Conservation (phyloP, 768 basidiomycete genomes). For the Boletales sp. region DNA sequence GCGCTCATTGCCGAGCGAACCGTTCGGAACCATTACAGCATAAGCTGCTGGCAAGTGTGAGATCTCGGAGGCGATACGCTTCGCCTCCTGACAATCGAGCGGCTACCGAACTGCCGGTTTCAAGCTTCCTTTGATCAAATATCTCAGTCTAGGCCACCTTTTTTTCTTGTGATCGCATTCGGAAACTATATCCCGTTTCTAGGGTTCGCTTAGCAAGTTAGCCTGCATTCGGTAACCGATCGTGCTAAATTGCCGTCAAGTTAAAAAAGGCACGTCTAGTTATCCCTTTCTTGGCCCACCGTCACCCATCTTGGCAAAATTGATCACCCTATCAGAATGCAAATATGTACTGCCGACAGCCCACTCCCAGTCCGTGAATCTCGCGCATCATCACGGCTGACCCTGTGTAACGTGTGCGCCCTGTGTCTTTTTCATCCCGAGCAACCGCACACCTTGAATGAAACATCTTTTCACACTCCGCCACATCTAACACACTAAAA, state of each 20-base stretch:
- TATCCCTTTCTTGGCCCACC: conserved; percentile 17
- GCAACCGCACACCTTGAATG: background rate
- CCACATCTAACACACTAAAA: background rate
- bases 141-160: conserved; percentile 24
- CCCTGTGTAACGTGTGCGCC: conserved; percentile 4
- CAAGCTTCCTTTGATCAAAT: conserved; percentile 26
- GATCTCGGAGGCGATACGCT: conserved; percentile 34
- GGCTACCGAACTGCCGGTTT: conserved; percentile 28
- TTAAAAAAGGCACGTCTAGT: conserved; percentile 19
- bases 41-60: conserved; percentile 24
- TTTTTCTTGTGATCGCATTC: conserved; percentile 26
- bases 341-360: conserved; percentile 18
- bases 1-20: conserved; percentile 24
- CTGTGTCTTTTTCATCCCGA: background rate
- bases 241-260: conserved; percentile 24
- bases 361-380: conserved; percentile 14
- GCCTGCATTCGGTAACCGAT: conserved; percentile 23
- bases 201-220: conserved; percentile 25
- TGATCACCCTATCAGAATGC: conserved; percentile 25
- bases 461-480: conserved; percentile 18
- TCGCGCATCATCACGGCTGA: conserved; percentile 19
- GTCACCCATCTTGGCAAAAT: conserved; percentile 14
- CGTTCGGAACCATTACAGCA: conserved; percentile 30
- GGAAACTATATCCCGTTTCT: conserved; percentile 24
- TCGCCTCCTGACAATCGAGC: conserved; percentile 32